Conservation (phyloP, 768 basidiomycete genomes). For the Lactarius quietus region DNA sequence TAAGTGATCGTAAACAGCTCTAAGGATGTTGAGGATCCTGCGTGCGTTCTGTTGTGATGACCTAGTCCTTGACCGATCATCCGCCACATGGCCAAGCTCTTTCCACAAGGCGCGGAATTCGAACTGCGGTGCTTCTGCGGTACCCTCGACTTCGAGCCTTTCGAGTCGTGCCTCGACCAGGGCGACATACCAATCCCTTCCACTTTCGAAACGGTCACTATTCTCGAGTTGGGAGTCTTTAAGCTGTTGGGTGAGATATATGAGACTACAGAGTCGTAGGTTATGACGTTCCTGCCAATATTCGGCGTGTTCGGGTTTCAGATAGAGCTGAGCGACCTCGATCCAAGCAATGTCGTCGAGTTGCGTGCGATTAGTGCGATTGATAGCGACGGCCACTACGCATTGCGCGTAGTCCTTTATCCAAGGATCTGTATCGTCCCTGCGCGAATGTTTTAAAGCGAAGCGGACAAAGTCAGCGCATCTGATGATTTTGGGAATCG, state of each 20-base stretch:
- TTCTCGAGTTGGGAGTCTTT: neutral
- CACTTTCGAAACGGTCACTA: neutral
- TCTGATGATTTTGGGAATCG: neutral
- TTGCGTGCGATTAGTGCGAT: neutral
- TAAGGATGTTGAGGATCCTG: neutral
- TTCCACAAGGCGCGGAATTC: conserved; percentile 14
- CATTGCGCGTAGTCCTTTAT: conserved; percentile 1
- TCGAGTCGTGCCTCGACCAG: neutral
- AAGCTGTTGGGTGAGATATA: neutral
- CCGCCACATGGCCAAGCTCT: neutral
- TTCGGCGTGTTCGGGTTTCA: neutral
- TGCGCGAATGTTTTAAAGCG: neutral
- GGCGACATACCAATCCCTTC: neutral
- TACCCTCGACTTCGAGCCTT: neutral
- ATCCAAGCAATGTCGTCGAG: neutral
- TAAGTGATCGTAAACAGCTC: neutral
- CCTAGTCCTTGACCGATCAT: rapidly evolving
- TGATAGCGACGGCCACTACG: conserved; percentile 6
- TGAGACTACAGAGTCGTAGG: neutral
- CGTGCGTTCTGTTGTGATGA: neutral
- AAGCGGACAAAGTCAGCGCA: conserved; percentile 1
- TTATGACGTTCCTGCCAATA: neutral
- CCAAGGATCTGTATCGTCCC: neutral
- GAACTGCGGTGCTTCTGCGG: neutral
- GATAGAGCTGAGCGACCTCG: neutral